Percentiles rank a stretch among this genome's conserved stretches.
Evolutionary conservation across 169 alveolate species (phyloP).

Genomic region (Plasmodium adleri): DNA sequence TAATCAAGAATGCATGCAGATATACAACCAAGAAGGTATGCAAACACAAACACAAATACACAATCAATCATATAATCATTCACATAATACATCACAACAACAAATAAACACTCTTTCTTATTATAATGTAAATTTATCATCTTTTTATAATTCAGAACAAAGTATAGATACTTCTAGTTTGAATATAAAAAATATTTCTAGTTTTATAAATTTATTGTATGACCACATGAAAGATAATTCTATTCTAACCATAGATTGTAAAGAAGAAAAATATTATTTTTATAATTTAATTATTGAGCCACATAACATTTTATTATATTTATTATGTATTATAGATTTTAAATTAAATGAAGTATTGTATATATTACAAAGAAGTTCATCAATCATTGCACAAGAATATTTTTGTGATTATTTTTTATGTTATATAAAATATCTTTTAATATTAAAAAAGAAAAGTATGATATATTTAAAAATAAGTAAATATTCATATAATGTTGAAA

Average conservation of each 20-base stretch:
- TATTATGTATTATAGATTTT: conserved; percentile 30
- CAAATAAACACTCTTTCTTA: not conserved
- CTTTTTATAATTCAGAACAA: conserved; percentile 13
- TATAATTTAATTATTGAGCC: conserved; percentile 24
- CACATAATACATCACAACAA: not conserved
- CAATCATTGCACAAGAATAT: conserved; percentile 11
- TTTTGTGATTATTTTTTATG: conserved; percentile 57
- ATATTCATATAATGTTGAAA: conserved; percentile 34
- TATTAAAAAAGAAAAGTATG: conserved; percentile 15
- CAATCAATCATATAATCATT: no score
- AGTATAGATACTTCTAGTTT: not conserved
- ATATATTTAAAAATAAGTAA: conserved; percentile 22
- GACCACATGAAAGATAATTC: conserved; percentile 3
- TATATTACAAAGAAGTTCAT: not conserved
- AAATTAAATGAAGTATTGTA: conserved; percentile 23
- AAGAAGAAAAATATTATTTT: conserved; percentile 6
- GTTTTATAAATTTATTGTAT: conserved; percentile 28
- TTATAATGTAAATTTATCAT: conserved; percentile 13
- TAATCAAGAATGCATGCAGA: no score
- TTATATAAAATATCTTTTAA: conserved; percentile 37
- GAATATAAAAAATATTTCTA: conserved; percentile 7
- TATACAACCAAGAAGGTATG: no score
- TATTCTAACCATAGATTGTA: not conserved
- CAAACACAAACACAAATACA: no score
- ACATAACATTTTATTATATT: conserved; percentile 50